Evolutionary conservation across 2,329 filamentous ascomycete species (phyloP).

Genomic region (Rhynchosporium secalis): DNA sequence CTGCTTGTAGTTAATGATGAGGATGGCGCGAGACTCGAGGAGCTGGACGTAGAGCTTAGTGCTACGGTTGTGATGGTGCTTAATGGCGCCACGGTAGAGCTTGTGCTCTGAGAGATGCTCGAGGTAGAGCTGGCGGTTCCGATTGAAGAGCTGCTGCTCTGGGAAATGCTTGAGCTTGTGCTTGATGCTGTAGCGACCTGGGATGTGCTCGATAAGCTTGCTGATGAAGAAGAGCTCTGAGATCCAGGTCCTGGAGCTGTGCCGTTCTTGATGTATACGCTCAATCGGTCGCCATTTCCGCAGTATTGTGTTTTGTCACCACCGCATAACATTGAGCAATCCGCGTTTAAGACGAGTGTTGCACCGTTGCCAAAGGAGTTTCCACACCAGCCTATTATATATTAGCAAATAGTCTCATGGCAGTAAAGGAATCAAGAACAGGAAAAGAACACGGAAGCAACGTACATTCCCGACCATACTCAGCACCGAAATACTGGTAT

Average conservation of each 20-base stretch:
- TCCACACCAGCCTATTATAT: conserved; percentile 25
- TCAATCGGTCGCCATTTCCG: conserved; percentile 37
- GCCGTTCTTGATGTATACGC: conserved; percentile 27
- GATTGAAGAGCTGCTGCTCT: too few relatives aligned
- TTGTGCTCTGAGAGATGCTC: background rate
- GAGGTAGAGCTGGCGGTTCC: background rate
- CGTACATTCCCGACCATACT: conserved; percentile 33
- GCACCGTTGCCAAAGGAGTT: conserved; percentile 26
- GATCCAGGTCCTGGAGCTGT: conserved; percentile 2
- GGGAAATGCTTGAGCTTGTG: background rate
- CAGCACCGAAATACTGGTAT: conserved; percentile 29
- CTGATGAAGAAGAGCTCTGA: background rate
- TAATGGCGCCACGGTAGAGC: background rate
- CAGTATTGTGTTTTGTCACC: conserved; percentile 39
- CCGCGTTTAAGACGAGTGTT: conserved; percentile 16
- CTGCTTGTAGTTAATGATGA: conserved; percentile 16
- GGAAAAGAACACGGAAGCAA: conserved; percentile 11
- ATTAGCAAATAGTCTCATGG: background rate
- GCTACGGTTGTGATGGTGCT: too few relatives aligned
- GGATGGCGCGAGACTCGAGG: too few relatives aligned
- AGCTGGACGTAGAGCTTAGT: conserved; percentile 7
- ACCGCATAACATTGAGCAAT: conserved; percentile 28
- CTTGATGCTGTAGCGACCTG: conserved; percentile 5
- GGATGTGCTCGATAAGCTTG: background rate
- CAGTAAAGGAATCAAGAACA: background rate